Conservation (phyloP, 208 protist genomes). For the Porcisia hertigi region DNA sequence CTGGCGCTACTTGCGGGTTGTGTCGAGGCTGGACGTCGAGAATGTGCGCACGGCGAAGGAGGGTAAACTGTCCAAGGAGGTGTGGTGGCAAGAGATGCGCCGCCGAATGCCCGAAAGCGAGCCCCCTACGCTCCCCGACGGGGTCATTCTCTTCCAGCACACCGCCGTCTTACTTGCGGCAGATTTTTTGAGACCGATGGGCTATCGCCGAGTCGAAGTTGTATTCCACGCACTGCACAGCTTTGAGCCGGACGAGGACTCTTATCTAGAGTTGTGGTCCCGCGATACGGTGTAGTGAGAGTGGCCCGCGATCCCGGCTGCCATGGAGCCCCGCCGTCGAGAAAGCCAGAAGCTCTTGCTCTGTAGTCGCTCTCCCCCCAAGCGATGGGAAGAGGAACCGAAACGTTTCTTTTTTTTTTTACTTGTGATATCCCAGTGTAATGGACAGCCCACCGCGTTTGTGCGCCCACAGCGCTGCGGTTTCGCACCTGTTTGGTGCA, state of each 20-base stretch:
- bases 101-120: conserved; percentile 17
- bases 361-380: neutral
- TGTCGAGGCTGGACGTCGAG: conserved; percentile 8
- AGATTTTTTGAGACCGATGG: conserved; percentile 40
- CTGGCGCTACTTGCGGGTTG: conserved; percentile 52
- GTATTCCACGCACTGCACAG: conserved; percentile 48
- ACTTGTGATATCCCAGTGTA: too few species aligned
- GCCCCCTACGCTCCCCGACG: conserved; percentile 43
- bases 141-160: conserved; percentile 57
- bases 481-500: too few species aligned
- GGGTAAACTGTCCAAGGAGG: neutral
- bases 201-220: conserved; percentile 37
- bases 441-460: too few species aligned
- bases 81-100: conserved; percentile 26
- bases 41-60: neutral
- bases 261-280: conserved; percentile 67
- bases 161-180: conserved; percentile 32
- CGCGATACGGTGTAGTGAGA: neutral
- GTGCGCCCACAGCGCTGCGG: too few species aligned
- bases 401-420: too few species aligned
- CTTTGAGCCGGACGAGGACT: conserved; percentile 48
- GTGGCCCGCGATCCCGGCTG: neutral
- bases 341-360: neutral
- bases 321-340: neutral
- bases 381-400: too few species aligned